Evolutionary conservation across 495 filamentous ascomycete species (phyloP), one percentile per base, ranked within the genome.

Genomic region (Aspergillus sparsus): DNA sequence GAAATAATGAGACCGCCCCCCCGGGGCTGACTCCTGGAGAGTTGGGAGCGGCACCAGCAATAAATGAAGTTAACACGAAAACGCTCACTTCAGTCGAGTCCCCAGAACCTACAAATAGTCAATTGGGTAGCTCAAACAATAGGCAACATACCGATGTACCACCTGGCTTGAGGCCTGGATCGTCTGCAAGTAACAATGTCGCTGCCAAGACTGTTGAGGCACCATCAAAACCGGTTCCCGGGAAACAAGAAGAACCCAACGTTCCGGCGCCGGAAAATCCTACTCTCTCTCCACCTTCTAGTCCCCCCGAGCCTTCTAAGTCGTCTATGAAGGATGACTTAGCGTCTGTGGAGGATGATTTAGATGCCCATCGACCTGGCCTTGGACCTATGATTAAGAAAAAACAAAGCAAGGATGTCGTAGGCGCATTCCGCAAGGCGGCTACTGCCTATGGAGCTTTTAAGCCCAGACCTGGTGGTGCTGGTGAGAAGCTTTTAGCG

Each of bases 351-450:
- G 77, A 74, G 31, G 85, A 88, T 31, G 81, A 73, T 12, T 10
- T 37, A 7, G 82, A 82, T 44, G 71, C 68, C 31, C 80, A 85
- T 63, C 83, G 90, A 16, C 92, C 92, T 33, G 92, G 92, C 2
- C 83, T 96, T 18, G 91, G 90, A 0, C 91, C 92, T 39, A 96
- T 96, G 92, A 87, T 96, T 57, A 94, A 93, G 72, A 88, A 92
- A 57, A 84, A 83, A 64, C 87, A 86, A 0, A 81, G 73, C 49
- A 82, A 78, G 34, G 89, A 94, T 45, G 80, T 94, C 64, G 90
- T 89, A 31, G 86, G 85, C 36, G 79, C 84, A n/a, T 86, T 97
- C 60, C 87, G 88, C 66, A 92, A 92, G 69, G 92, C 92, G 36
- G 92, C 94, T 11, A 86, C 82, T 35, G 86, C 91, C n/a, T 87